Evolutionary conservation across 2,329 filamentous ascomycete genomes (phyloP).

Genomic region (Raffaelea ambrosiae): DNA sequence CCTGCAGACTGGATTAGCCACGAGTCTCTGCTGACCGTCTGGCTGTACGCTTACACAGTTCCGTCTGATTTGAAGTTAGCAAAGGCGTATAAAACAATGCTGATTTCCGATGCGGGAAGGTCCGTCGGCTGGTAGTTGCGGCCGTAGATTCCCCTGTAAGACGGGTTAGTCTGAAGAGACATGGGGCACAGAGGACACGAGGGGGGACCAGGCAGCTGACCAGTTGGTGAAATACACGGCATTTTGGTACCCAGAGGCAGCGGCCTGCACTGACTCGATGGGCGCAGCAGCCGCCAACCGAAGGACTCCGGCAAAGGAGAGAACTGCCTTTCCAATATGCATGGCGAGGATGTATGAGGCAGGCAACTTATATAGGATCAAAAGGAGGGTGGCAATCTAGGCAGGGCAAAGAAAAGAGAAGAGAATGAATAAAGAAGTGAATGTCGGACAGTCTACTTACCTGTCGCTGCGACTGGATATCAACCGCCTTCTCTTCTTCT

Average conservation of each 20-base stretch:
- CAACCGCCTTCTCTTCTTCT: too few relatives aligned
- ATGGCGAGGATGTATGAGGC: too few relatives aligned
- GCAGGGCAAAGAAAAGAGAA: too few relatives aligned
- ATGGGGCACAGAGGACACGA: not conserved
- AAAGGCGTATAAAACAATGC: conserved; percentile 74
- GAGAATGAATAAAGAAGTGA: too few relatives aligned
- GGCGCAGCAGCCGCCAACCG: not conserved
- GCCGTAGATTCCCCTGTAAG: conserved; percentile 58
- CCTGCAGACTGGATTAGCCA: too few relatives aligned
- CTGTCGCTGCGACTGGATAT: too few relatives aligned
- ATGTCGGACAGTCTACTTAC: too few relatives aligned
- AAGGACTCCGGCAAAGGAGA: not conserved
- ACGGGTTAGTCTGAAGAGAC: not conserved
- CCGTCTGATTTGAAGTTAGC: conserved; percentile 65
- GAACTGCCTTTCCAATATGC: not conserved
- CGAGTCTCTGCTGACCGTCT: not conserved
- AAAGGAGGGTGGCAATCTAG: too few relatives aligned
- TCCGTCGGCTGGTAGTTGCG: conserved; percentile 64
- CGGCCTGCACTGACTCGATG: not conserved
- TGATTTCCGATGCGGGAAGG: conserved; percentile 60
- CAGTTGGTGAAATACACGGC: conserved; percentile 41
- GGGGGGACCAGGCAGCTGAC: conserved; percentile 18
- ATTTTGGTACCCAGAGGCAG: conserved; percentile 27
- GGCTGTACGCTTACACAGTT: conserved; percentile 48
- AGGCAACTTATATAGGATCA: too few relatives aligned